Evolutionary conservation across 2,329 filamentous ascomycete species (phyloP).

Genomic region (Beauveria brongniartii): DNA sequence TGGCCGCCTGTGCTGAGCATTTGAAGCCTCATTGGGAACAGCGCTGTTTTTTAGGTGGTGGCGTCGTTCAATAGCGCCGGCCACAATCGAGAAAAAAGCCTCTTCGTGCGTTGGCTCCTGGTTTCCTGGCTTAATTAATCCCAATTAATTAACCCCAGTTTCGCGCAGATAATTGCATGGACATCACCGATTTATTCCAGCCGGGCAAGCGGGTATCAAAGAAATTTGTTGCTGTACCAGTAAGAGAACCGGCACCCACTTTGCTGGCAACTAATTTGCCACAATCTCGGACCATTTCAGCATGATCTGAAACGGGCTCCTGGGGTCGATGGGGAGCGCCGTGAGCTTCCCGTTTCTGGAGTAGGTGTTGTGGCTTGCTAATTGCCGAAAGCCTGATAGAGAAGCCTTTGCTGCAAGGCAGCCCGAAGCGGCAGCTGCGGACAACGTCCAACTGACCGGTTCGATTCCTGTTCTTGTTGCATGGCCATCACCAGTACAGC

Average conservation of each 20-base stretch:
- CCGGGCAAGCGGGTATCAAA: no score
- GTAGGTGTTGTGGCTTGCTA: no score
- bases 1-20: not conserved
- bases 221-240: no score
- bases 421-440: not conserved
- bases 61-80: not conserved
- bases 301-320: not conserved
- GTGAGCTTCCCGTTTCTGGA: not conserved
- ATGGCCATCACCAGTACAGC: not conserved
- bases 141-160: no score
- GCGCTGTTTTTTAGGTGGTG: not conserved
- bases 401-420: not conserved
- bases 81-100: not conserved
- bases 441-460: no score
- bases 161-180: no score
- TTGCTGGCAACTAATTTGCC: no score
- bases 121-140: no score
- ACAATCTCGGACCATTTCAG: not conserved
- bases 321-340: not conserved
- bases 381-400: not conserved
- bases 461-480: not conserved
- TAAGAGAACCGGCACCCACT: no score
- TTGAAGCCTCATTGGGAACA: not conserved
- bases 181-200: no score
- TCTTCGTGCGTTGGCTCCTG: no score